Evolutionary conservation across 768 basidiomycete genomes (phyloP), one percentile per base, ranked within the genome.

Genomic region (Lactarius hatsudake): DNA sequence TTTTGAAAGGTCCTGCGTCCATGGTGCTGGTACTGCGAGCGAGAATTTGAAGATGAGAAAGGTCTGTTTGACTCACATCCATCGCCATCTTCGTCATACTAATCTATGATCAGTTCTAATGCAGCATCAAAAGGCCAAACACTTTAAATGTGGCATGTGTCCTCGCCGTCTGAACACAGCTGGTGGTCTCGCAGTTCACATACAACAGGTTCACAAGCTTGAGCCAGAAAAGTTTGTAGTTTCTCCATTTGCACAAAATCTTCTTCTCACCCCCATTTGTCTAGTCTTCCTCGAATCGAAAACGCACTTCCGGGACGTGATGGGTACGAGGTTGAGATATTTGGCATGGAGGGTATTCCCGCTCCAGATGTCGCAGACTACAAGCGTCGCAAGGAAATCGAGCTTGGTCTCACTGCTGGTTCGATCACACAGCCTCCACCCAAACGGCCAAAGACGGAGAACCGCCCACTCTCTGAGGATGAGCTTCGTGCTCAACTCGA

Each of bases 1-100:
- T 40, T 23, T 38, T 40, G 12, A 15, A 67, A 94, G 93, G 78
- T 93, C 70, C 85, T 94, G 70, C 87, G 90, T 6, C 93, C 93
- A 18, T 97, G 96, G 94, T 98, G 96, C 80, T 98, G 96, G 96
- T 98, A 98, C 77, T 98, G 95, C 81, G 96, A 98, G 79, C 87
- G 96, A 75, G 96, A 97, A 78, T 99, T 99, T 73, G 96, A 98
- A 79, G 97, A 99, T 85, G 96, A 98, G 78, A 98, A 98, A 80
- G 96, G 96, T 93, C 58, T 23, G 81, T 78, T 58, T 72, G 57
- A 54, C 62, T 40, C 34, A 64, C 6, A 15, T 48, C 26, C 20
- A 8, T 58, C 26, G n/a, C 18, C 42, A 2, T 9, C n/a, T 23
- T 45, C 64, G 6, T 58, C 30, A 26, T 23, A 23, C 28, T 36